Evolutionary conservation across 164 flowering plant genomes (phyloP), one percentile per base, ranked within the genome.

Genomic region (Nelumbo lutea): DNA sequence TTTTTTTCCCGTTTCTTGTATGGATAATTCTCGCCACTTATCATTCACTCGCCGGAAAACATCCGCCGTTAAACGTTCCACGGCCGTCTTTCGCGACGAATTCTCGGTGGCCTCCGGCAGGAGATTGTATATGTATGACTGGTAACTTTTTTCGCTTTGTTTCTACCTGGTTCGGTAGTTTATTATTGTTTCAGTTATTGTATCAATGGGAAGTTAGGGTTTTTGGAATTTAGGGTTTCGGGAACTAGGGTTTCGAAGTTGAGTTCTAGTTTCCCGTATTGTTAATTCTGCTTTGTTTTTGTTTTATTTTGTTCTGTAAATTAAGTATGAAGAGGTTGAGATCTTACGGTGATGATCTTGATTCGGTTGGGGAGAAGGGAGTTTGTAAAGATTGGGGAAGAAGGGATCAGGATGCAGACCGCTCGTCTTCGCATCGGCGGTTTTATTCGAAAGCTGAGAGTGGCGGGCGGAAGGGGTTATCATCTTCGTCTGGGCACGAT

Each of bases 281-380:
- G 27, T 39, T 8, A 27, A 9, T 64, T 11, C 42, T 13, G 14
- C 58, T 59, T 9, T 40, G 11, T 59, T 48, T 68, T 27, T 52
- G 3, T 64, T 57, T 45, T 46, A 14, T 50, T 55, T 50, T 55
- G 27, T 27, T 48, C 50, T 42, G 61, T 60, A 60, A 60, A 9
- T 60, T 60, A 60, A 60, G 14, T 3, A 88, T 91, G 97, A 90
- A 91, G 88, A 83, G 94, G 66, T 71, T 86, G 83, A 86, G 85
- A 66, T 88, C 94, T 8, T 73, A 67, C 43, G 85, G 83, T 52
- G 96, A 88, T 45, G 94, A 90, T 83, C 81, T 90, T 8, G 85
- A 80, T 69, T 79, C 82, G 11, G 76, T 70, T 44, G 82, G 79
- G 27, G 90, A 80, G 14, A 83, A 81, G 46, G 75, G 74, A 42